phyloP scores from a whole-genome alignment of 2,329 filamentous ascomycete genomes.

The Colletotrichum gigasporum region DNA sequence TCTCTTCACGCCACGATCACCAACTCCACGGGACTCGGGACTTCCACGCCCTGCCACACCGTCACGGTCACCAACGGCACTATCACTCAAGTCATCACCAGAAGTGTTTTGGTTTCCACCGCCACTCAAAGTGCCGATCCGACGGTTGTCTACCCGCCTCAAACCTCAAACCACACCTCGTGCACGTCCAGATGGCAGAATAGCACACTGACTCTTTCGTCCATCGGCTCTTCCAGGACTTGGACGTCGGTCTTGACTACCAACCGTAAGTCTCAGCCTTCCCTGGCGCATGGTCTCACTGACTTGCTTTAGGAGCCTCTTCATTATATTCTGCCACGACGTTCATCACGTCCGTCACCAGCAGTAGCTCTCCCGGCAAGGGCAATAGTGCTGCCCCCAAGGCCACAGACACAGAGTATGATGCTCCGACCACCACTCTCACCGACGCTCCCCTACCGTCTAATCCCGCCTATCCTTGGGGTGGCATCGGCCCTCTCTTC shows the following conservation, averaged over 20 bases:
- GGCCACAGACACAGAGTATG: neutral
- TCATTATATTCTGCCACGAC: slow-evolving; percentile 12
- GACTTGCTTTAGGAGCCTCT: neutral
- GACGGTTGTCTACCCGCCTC: neutral
- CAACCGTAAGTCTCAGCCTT: neutral
- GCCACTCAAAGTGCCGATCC: slow-evolving; percentile 2
- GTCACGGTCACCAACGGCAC: slow-evolving; percentile 30
- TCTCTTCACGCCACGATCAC: neutral
- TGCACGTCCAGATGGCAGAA: slow-evolving; percentile 25
- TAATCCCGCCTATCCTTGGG: slow-evolving; percentile 48
- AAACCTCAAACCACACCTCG: neutral
- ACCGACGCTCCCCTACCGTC: slow-evolving; percentile 35
- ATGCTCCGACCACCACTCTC: slow-evolving; percentile 19
- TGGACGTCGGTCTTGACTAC: neutral
- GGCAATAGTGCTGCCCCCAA: neutral
- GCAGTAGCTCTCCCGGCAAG: neutral
- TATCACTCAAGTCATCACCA: slow-evolving; percentile 25
- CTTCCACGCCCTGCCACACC: slow-evolving; percentile 14
- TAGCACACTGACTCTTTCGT: neutral
- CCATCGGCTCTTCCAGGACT: neutral
- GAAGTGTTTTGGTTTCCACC: slow-evolving; percentile 8
- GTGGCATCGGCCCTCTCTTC: slow-evolving; percentile 45
- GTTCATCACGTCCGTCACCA: slow-evolving; percentile 24
- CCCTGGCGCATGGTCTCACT: neutral
- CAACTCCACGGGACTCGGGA: neutral